Evolutionary conservation across 768 basidiomycete species (phyloP), one percentile per base, ranked within the genome.

Genomic region (Chlorophyllum brunneum): DNA sequence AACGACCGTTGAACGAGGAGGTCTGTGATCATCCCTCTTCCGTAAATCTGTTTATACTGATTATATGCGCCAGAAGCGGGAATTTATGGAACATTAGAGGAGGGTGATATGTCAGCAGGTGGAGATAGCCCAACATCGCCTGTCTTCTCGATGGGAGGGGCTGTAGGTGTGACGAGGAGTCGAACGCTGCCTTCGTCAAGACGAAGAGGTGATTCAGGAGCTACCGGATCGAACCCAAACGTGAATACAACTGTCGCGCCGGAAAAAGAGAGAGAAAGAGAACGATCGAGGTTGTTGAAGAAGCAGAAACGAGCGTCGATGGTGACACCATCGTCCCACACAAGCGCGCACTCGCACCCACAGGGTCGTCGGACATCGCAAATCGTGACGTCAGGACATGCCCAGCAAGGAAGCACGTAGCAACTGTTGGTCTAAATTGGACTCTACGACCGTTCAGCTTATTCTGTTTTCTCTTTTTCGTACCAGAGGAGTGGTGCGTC

Each of bases 141-240:
- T 45, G 48, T 29, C 61, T 31, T 54, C 55, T 24, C 70, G 59
- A 34, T 65, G 64, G 68, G 62, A 31, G 63, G 65, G 7, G 63
- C 70, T 2, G 67, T 69, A 11, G 73, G 72, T 20, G 71, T 85
- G 22, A 72, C 70, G 43, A 75, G 87, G 22, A 86, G 87, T 61
- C 76, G 81, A 51, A 90, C 87, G 31, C 50, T 90, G 40, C 87
- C 87, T 23, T 53, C 51, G 1, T 73, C 77, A 33, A 60, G 77
- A 33, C 64, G 69, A 49, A 65, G 65, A 58, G 58, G 54, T 15
- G 41, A 42, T 4, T n/a, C 34, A 37, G 54, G 39, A 4, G 54
- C 54, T 10, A 22, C 24, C 13, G 37, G 30, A 5, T 45, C 55
- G 9, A 47, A 52, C 29, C 48, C 51, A 8, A 58, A 51, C 6